These are phyloP conservation scores for Penicillium sp. DNA, from an alignment of 2,329 filamentous ascomycete genomes.

Conservation along the genomic window DNA sequence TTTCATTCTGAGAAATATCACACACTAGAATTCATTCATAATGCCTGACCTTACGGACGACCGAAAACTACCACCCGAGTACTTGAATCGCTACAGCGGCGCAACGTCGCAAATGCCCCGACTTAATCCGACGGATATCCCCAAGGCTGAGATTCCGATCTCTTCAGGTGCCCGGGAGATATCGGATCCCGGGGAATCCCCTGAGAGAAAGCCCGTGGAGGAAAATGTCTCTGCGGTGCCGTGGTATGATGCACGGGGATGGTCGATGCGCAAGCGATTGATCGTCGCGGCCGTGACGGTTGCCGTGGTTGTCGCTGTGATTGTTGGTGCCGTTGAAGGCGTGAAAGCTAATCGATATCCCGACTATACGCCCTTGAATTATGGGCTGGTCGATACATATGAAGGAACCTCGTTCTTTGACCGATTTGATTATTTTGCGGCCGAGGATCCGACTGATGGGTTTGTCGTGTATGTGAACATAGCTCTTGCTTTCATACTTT, in stretches of 20 bases:
- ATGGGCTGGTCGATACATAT: conserved; percentile 41
- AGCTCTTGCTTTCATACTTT: too few species aligned
- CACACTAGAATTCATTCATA: too few species aligned
- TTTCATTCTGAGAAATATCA: too few species aligned
- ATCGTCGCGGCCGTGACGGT: conserved; percentile 37
- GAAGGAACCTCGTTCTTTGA: conserved; percentile 42
- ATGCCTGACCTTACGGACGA: conserved; percentile 9
- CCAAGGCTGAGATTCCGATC: conserved; percentile 17
- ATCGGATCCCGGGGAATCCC: conserved; percentile 4
- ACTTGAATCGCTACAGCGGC: conserved; percentile 19
- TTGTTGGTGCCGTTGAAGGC: conserved; percentile 43
- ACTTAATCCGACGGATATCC: conserved; percentile 9
- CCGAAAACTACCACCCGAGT: conserved; percentile 14
- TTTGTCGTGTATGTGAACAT: conserved; percentile 40
- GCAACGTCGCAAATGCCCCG: conserved; percentile 18
- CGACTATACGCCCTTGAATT: conserved; percentile 39
- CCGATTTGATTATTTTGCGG: conserved; percentile 43
- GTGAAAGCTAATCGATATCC: conserved; percentile 39
- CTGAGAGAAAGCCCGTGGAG: conserved; percentile 1
- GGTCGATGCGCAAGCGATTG: conserved; percentile 51
- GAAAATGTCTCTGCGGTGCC: conserved; percentile 5
- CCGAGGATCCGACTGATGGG: conserved; percentile 41
- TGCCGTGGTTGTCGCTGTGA: conserved; percentile 44
- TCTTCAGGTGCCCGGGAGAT: conserved; percentile 12
- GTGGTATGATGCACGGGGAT: conserved; percentile 49